phyloP scores from a whole-genome alignment of 768 basidiomycete genomes.

The Baorangia bicolor region DNA sequence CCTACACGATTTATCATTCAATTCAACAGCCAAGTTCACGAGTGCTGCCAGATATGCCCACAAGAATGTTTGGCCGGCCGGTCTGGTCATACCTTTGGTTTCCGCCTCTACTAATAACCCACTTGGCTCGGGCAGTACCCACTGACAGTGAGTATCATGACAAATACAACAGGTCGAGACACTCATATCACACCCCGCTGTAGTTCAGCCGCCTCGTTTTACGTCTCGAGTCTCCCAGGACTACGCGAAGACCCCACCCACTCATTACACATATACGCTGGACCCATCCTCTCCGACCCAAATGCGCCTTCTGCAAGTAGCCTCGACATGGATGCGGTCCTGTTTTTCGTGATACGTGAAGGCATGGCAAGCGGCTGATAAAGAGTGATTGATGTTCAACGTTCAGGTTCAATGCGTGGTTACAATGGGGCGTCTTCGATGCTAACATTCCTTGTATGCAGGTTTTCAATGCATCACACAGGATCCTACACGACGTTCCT shows the following conservation, averaged over 20 bases:
- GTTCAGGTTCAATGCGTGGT: constrained; percentile 92
- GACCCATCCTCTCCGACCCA: constrained; percentile 82
- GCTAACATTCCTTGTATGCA: constrained; percentile 26
- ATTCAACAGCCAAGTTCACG: not conserved
- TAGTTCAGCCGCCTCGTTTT: constrained; percentile 83
- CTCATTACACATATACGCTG: constrained; percentile 79
- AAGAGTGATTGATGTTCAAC: constrained; percentile 82
- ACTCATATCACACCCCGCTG: not conserved
- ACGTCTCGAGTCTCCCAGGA: constrained; percentile 73
- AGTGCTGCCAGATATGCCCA: constrained; percentile 1
- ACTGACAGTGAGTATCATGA: constrained; percentile 38
- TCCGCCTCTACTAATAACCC: constrained; percentile 13
- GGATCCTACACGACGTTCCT: constrained; percentile 89
- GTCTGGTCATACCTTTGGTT: constrained; percentile 18
- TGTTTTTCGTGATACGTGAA: constrained; percentile 91
- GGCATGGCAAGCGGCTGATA: constrained; percentile 88
- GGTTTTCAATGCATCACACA: constrained; percentile 94
- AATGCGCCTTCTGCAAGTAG: constrained; percentile 45
- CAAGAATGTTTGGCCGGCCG: not conserved
- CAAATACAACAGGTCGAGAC: not conserved
- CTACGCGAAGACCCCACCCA: constrained; percentile 69
- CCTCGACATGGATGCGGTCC: constrained; percentile 69
- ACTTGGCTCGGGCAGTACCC: constrained; percentile 29
- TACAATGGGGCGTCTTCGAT: too few species aligned
- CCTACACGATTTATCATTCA: not conserved